Evolutionary conservation across 768 basidiomycete genomes (phyloP).

Genomic region (Lepiota subincarnata): DNA sequence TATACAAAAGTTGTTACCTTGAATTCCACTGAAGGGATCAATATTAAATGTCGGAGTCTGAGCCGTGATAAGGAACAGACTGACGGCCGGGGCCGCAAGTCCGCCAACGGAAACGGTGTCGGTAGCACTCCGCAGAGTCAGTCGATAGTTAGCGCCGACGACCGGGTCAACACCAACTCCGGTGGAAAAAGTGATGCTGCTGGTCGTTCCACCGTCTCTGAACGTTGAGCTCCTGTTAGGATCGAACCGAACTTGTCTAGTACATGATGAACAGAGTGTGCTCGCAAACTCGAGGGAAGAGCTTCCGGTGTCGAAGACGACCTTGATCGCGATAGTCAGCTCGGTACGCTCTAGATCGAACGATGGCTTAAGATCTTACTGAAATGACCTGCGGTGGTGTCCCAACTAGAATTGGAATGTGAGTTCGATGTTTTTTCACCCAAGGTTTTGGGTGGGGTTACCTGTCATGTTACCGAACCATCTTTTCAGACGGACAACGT

Average conservation of each 20-base stretch:
- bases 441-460: constrained; percentile 15
- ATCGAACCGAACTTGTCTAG: constrained; percentile 44
- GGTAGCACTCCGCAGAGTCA: constrained; percentile 39
- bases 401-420: constrained; percentile 32
- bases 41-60: constrained; percentile 50
- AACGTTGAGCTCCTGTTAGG: constrained; percentile 48
- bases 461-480: constrained; percentile 52
- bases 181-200: constrained; percentile 48
- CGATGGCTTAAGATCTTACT: constrained; percentile 21
- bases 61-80: constrained; percentile 47
- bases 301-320: constrained; percentile 59
- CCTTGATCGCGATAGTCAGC: constrained; percentile 23
- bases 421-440: not conserved
- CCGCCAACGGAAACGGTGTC: constrained; percentile 51
- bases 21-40: constrained; percentile 55
- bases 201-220: constrained; percentile 36
- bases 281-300: constrained; percentile 45
- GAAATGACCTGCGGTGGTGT: constrained; percentile 48
- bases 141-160: constrained; percentile 39
- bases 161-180: constrained; percentile 56
- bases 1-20: constrained; percentile 29
- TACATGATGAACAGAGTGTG: constrained; percentile 44
- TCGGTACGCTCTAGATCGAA: not conserved
- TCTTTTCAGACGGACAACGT: constrained; percentile 21
- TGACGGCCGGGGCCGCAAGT: constrained; percentile 31